Percentiles rank a stretch among this genome's conserved stretches.
Evolutionary conservation across 2,329 filamentous ascomycete species (phyloP).

Genomic region (Phoma sp.): DNA sequence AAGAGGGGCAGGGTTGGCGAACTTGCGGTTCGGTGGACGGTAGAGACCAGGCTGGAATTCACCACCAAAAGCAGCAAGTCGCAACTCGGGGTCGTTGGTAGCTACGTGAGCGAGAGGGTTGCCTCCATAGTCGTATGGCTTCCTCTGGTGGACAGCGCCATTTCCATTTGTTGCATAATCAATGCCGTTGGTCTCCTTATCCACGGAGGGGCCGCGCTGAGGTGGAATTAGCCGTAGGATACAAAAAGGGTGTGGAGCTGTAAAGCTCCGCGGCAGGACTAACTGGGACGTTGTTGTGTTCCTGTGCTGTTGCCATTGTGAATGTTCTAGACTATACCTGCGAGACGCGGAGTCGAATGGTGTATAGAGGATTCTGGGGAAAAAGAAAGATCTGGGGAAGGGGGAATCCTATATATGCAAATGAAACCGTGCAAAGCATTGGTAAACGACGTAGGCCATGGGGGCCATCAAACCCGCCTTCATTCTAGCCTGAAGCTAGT

Average conservation of each 20-base stretch:
- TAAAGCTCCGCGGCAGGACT: slow-evolving; percentile 6
- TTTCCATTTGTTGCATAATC: slow-evolving; percentile 50
- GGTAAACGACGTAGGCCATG: slow-evolving; percentile 42
- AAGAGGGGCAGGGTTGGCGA: slow-evolving; percentile 66
- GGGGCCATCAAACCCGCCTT: slow-evolving; percentile 27
- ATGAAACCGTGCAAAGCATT: slow-evolving; percentile 31
- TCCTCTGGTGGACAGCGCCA: slow-evolving; percentile 45
- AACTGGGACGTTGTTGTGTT: slow-evolving; percentile 45
- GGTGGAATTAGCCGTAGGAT: slow-evolving; percentile 10
- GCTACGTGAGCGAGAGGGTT: slow-evolving; percentile 59
- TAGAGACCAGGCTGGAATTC: slow-evolving; percentile 60
- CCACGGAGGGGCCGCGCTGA: slow-evolving; percentile 31
- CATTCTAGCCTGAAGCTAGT: slow-evolving; percentile 29
- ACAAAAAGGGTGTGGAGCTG: neutral
- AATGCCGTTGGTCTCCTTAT: slow-evolving; percentile 42
- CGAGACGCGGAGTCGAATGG: slow-evolving; percentile 1
- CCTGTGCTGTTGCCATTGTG: slow-evolving; percentile 52
- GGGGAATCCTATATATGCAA: slow-evolving; percentile 42
- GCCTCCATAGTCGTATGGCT: slow-evolving; percentile 58
- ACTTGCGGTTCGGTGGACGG: slow-evolving; percentile 51
- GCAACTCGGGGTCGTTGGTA: slow-evolving; percentile 55
- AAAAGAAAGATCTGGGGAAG: slow-evolving; percentile 36
- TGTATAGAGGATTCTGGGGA: slow-evolving; percentile 33
- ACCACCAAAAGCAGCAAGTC: slow-evolving; percentile 58
- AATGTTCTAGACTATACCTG: slow-evolving; percentile 5